A percentile compares a stretch with the other conserved stretches of the same genome.
Evolutionary conservation across 345 rosid genomes (phyloP).

Genomic region (Litchi chinensis): DNA sequence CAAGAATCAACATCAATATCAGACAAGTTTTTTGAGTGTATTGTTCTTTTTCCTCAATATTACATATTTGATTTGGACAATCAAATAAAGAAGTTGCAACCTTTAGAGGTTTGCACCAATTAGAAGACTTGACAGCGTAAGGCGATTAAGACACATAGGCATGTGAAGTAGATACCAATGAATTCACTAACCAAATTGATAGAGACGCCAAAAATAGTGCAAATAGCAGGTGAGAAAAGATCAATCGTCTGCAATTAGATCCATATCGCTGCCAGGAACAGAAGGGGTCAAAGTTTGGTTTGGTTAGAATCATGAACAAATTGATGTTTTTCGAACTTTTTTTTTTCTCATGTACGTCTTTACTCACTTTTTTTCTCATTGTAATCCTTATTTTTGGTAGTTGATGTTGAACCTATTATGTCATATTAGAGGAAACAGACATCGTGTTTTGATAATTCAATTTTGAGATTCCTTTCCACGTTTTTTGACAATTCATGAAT

Average conservation of each 20-base stretch:
- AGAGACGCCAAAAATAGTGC: neutral
- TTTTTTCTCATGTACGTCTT: neutral
- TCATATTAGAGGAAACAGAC: neutral
- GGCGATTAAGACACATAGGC: neutral
- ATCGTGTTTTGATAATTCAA: neutral
- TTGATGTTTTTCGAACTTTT: neutral
- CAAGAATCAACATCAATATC: constrained; percentile 88
- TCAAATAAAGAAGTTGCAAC: neutral
- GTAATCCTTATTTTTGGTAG: neutral
- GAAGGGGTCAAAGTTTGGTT: neutral
- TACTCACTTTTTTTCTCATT: neutral
- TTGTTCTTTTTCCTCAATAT: neutral
- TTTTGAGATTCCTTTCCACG: neutral
- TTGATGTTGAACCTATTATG: neutral
- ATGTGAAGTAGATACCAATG: neutral
- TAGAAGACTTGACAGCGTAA: neutral
- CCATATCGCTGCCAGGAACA: neutral
- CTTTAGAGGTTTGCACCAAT: neutral
- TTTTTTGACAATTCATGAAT: neutral
- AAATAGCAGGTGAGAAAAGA: neutral
- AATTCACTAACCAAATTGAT: neutral
- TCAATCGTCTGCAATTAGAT: neutral
- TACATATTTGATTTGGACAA: neutral
- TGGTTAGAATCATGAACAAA: neutral
- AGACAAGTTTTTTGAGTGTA: constrained; percentile 69